Conservation (phyloP, 2,329 filamentous ascomycete genomes). For the Metarhizium brunneum region DNA sequence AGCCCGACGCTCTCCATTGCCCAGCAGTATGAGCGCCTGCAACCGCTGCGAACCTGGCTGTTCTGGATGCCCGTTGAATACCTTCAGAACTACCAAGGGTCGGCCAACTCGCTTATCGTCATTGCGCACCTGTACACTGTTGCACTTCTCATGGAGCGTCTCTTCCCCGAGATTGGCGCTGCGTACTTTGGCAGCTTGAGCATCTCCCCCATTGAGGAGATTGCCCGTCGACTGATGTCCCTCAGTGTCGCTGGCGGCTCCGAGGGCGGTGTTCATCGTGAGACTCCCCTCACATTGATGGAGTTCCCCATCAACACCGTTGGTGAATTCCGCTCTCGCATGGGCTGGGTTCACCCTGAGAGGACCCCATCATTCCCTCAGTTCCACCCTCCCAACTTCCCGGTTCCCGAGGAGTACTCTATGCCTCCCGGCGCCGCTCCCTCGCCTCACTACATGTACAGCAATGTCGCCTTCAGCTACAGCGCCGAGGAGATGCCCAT, state of each 20-base stretch:
- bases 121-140: constrained; percentile 89
- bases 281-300: constrained; percentile 57
- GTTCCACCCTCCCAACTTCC: constrained; percentile 48
- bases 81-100: constrained; percentile 66
- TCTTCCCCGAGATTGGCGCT: constrained; percentile 85
- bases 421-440: constrained; percentile 20
- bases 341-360: constrained; percentile 56
- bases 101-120: constrained; percentile 70
- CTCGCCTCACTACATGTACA: constrained; percentile 38
- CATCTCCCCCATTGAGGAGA: constrained; percentile 75
- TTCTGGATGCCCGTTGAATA: constrained; percentile 90
- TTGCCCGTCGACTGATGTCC: constrained; percentile 63
- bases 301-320: constrained; percentile 64
- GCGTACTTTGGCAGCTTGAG: constrained; percentile 80
- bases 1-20: constrained; percentile 62
- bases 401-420: constrained; percentile 34
- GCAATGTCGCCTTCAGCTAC: constrained; percentile 52
- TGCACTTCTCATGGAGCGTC: constrained; percentile 76
- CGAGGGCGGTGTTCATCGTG: constrained; percentile 42
- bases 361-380: constrained; percentile 52
- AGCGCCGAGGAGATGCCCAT: constrained; percentile 53
- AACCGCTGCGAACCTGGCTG: constrained; percentile 81
- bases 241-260: constrained; percentile 53
- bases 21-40: constrained; percentile 83
- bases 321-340: constrained; percentile 56